Evolutionary conservation across 164 flowering plant species (phyloP), one percentile per base, ranked within the genome.

Genomic region (Paratinospora sagittata): DNA sequence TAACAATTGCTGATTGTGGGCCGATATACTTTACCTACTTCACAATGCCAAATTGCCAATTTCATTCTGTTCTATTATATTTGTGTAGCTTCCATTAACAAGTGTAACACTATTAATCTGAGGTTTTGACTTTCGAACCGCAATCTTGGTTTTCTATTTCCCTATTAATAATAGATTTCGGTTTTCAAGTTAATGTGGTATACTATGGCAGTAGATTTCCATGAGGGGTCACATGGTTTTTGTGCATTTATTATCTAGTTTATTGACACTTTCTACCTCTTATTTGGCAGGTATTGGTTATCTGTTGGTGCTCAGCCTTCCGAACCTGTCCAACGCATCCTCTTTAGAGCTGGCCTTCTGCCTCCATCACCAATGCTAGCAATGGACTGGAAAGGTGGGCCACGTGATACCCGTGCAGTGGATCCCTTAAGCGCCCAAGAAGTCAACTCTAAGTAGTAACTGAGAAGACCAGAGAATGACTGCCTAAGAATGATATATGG

Each of bases 351-450:
- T 58, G 80, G 75, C 34, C 58, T 77, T 72, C 47, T 78, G 41
- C 98, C 98, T 5, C 97, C 97, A 27, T 96, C 96, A 16, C 96
- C 98, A 26, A 90, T 92, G 97, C 77, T 91, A 65, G 96, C 88
- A 30, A 89, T 90, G 94, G 92, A 77, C 69, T 92, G 79, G 24
- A 95, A 92, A 84, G 96, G 93, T 33, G 96, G 98, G 47, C 90
- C 92, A n/a, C 87, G 91, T 36, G 90, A 92, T 67, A 83, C 84
- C 68, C 90, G 89, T 57, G 84, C 82, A 2, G 75, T 90, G 60
- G 84, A 95, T 78, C 91, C 97, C 49, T 57, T 95, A 85, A 87
- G 81, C 43, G 98, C 97, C 17, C 84, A 89, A 7, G 19, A 79
- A 66, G 5, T 81, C 65, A 74, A 30, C 74, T 60, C 78, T 74